A percentile compares a stretch with the other conserved stretches of the same genome.
Evolutionary conservation across 208 protist genomes (phyloP).

Genomic region (Kentomonas sorsogonicus): DNA sequence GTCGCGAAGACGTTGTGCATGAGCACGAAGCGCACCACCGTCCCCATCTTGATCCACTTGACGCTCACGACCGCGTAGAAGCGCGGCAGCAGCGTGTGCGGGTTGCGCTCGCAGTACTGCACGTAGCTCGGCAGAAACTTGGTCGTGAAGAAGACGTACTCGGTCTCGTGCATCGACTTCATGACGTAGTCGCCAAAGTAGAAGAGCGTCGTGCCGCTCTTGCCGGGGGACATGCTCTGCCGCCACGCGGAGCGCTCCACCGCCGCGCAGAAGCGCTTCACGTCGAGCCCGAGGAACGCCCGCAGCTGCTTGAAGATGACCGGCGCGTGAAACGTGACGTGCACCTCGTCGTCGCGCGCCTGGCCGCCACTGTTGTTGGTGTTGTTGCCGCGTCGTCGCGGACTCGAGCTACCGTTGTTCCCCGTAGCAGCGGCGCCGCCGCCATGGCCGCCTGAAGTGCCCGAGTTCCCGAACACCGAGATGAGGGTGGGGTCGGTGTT

Average conservation of each 20-base stretch:
- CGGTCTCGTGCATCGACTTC: slow-evolving; percentile 78
- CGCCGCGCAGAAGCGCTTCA: slow-evolving; percentile 36
- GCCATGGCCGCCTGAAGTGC: background rate
- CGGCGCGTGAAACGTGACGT: slow-evolving; percentile 60
- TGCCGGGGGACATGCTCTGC: slow-evolving; percentile 73
- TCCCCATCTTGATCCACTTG: slow-evolving; percentile 40
- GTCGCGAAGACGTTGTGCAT: slow-evolving; percentile 93
- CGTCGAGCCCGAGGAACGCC: slow-evolving; percentile 55
- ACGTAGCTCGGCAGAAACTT: slow-evolving; percentile 70
- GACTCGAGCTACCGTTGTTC: background rate
- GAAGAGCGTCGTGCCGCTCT: slow-evolving; percentile 77
- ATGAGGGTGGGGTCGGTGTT: slow-evolving; percentile 17
- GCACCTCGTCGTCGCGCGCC: slow-evolving; percentile 60
- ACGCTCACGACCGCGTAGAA: slow-evolving; percentile 83
- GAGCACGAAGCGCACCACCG: slow-evolving; percentile 73
- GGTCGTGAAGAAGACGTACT: slow-evolving; percentile 66
- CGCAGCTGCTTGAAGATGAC: slow-evolving; percentile 79
- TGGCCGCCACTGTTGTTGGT: slow-evolving; percentile 6
- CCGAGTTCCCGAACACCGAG: background rate
- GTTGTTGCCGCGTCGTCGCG: background rate
- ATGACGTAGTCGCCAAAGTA: slow-evolving; percentile 89
- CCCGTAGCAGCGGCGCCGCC: background rate
- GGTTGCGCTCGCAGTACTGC: slow-evolving; percentile 74
- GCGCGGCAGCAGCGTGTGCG: slow-evolving; percentile 76
- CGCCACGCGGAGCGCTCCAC: slow-evolving; percentile 51